phyloP scores from a whole-genome alignment of 2,329 filamentous ascomycete genomes.

The Pleomassaria siparia region DNA sequence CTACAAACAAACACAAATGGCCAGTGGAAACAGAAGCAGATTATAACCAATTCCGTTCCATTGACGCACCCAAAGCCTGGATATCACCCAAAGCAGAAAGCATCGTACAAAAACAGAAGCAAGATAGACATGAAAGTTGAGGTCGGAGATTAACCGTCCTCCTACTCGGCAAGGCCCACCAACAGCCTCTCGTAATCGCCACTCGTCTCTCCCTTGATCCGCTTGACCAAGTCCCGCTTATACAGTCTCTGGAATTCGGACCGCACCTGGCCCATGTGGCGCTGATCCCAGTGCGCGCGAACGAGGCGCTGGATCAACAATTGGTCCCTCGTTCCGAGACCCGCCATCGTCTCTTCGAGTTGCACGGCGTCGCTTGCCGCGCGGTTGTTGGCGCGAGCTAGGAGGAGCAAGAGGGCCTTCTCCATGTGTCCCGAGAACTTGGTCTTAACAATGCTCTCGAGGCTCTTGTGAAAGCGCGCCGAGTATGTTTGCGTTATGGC shows the following conservation, averaged over 20 bases:
- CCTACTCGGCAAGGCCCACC: constrained; percentile 61
- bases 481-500: constrained; percentile 78
- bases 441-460: constrained; percentile 74
- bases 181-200: constrained; percentile 79
- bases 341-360: constrained; percentile 86
- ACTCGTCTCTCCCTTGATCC: constrained; percentile 81
- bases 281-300: constrained; percentile 78
- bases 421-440: constrained; percentile 94
- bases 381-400: constrained; percentile 76
- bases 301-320: constrained; percentile 77
- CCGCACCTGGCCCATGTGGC: constrained; percentile 75
- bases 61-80: no score
- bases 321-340: constrained; percentile 82
- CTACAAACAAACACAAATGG: no score
- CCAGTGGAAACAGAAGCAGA: background rate
- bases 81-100: background rate
- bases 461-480: constrained; percentile 66
- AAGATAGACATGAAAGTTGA: background rate
- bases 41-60: no score
- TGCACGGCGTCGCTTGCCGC: constrained; percentile 80
- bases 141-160: no score
- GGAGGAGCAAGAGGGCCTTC: constrained; percentile 75
- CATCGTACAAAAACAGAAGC: background rate
- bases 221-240: constrained; percentile 64
- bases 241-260: constrained; percentile 74